phyloP scores from a whole-genome alignment of 495 filamentous ascomycete species.

The Parathielavia hyrcaniae region DNA sequence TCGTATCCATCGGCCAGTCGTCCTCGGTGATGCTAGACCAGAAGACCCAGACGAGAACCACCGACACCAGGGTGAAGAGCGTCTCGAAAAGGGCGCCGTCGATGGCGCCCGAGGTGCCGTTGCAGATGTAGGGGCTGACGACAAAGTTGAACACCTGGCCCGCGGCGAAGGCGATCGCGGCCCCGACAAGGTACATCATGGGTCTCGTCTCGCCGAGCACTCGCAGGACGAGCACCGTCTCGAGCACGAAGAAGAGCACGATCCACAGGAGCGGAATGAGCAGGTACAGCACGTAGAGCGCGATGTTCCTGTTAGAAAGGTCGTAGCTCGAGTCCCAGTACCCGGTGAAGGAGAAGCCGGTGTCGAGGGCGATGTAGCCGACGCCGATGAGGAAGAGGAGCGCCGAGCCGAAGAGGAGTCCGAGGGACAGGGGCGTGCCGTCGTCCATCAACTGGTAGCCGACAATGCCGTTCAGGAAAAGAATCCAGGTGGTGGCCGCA shows the following conservation, averaged over 20 bases:
- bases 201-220: slow-evolving; percentile 81
- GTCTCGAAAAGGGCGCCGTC: slow-evolving; percentile 93
- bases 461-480: slow-evolving; percentile 86
- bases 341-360: slow-evolving; percentile 76
- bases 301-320: slow-evolving; percentile 63
- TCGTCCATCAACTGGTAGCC: slow-evolving; percentile 94
- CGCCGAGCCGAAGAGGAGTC: slow-evolving; percentile 64
- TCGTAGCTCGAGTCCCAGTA: slow-evolving; percentile 58
- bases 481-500: slow-evolving; percentile 78
- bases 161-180: slow-evolving; percentile 76
- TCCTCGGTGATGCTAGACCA: slow-evolving; percentile 99
- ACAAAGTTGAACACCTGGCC: slow-evolving; percentile 96
- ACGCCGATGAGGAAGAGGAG: slow-evolving; percentile 75
- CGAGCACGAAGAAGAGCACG: slow-evolving; percentile 73
- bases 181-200: slow-evolving; percentile 73
- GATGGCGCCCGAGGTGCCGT: slow-evolving; percentile 73
- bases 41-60: slow-evolving; percentile 83
- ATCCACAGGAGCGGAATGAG: slow-evolving; percentile 85
- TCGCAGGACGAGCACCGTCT: slow-evolving; percentile 71
- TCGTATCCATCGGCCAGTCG: slow-evolving; percentile 73
- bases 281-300: slow-evolving; percentile 90
- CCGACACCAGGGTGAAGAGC: slow-evolving; percentile 77
- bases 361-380: slow-evolving; percentile 93
- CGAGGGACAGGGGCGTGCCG: slow-evolving; percentile 77
- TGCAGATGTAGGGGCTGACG: slow-evolving; percentile 82